phyloP scores from a whole-genome alignment of 768 basidiomycete genomes.

The Boletus pseudopeckii region DNA sequence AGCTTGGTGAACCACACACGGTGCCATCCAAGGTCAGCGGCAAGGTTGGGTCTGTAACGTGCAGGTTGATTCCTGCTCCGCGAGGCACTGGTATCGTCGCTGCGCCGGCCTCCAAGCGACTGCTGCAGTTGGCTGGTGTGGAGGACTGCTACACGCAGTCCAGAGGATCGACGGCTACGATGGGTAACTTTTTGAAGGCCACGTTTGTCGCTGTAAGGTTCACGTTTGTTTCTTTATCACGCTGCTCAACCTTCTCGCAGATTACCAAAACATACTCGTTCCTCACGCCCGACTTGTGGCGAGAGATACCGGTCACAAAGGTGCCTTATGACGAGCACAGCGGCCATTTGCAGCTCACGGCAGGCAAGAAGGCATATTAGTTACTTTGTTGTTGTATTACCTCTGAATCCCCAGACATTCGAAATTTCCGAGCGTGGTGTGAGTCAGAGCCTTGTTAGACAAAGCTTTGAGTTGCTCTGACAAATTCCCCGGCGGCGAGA shows the following conservation, averaged over 20 bases:
- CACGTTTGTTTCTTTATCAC: background rate
- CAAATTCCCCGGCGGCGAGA: constrained; percentile 8
- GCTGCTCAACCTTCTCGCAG: constrained; percentile 35
- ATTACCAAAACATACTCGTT: constrained; percentile 98
- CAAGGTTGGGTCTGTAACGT: constrained; percentile 99
- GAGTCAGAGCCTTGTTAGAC: background rate
- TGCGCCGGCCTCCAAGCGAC: constrained; percentile 94
- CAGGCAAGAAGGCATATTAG: constrained; percentile 73
- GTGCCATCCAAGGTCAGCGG: constrained; percentile 98
- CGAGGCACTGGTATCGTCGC: constrained; percentile 99
- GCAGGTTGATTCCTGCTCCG: constrained; percentile 96
- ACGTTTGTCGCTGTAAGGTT: constrained; percentile 83
- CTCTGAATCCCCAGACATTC: background rate
- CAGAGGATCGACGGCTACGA: constrained; percentile 97
- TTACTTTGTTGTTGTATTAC: background rate
- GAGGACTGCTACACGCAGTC: constrained; percentile 98
- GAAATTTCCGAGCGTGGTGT: background rate
- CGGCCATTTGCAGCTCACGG: constrained; percentile 81
- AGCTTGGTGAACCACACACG: constrained; percentile 98
- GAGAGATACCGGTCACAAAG: constrained; percentile 86
- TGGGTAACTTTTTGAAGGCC: constrained; percentile 99
- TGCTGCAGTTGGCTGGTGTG: constrained; percentile 96
- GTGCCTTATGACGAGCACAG: constrained; percentile 95
- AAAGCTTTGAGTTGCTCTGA: background rate
- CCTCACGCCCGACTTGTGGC: constrained; percentile 98